phyloP scores from a whole-genome alignment of 192 early-diverging fungal genomes.

The Mortierella claussenii region DNA sequence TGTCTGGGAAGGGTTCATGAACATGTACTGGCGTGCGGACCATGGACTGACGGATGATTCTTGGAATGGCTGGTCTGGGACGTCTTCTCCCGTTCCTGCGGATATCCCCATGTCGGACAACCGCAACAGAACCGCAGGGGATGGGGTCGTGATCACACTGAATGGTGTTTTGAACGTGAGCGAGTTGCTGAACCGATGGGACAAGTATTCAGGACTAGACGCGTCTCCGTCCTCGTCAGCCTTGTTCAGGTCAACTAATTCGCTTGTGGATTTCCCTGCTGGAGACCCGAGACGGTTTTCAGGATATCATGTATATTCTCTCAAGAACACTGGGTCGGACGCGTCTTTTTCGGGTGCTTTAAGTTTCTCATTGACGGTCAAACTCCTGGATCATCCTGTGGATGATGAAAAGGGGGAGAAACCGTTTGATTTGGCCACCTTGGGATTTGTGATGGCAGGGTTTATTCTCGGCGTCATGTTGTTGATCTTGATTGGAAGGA shows the following conservation, averaged over 20 bases:
- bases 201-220: conserved; percentile 31
- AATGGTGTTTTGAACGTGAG: conserved; percentile 16
- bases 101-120: conserved; percentile 1
- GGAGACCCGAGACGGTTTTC: conserved; percentile 47
- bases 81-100: conserved; percentile 14
- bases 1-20: conserved; percentile 53
- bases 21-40: conserved; percentile 49
- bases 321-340: conserved; percentile 28
- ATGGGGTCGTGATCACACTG: conserved; percentile 12
- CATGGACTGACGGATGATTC: conserved; percentile 36
- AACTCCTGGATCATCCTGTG: neutral
- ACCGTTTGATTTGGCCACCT: conserved; percentile 29
- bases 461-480: conserved; percentile 21
- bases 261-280: conserved; percentile 13
- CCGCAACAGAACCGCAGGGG: neutral
- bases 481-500: conserved; percentile 10
- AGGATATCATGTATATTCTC: conserved; percentile 48
- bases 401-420: neutral
- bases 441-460: conserved; percentile 37
- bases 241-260: neutral
- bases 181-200: conserved; percentile 31
- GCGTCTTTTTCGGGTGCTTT: too few relatives aligned
- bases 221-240: conserved; percentile 26
- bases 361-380: conserved; percentile 23
- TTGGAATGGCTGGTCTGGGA: conserved; percentile 19